Evolutionary conservation across 345 rosid genomes (phyloP), one percentile per base, ranked within the genome.

Genomic region (Viola odorata): DNA sequence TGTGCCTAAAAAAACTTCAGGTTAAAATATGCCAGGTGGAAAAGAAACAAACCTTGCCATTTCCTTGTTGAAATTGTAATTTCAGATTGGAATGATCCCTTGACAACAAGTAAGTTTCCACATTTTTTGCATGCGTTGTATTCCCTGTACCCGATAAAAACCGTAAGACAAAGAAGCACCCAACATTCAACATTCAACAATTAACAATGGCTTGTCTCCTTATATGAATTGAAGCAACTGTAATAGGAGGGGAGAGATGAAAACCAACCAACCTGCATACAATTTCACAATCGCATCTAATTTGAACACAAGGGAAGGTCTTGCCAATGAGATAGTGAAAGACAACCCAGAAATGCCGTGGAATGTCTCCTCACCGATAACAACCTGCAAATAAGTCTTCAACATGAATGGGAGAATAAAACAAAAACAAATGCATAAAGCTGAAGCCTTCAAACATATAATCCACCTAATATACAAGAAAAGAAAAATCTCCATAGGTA

Each of bases 1-100:
- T n/a, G n/a, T n/a, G 7, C 10, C 42, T 51, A 12, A 14, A 36
- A 32, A 10, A 6, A 39, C 16, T 8, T 15, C 55, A 66, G 6
- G 36, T 11, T 23, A 37, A 57, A n/a, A n/a, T n/a, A n/a, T n/a
- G n/a, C n/a, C n/a, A n/a, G n/a, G n/a, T n/a, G n/a, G n/a, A n/a
- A n/a, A n/a, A n/a, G n/a, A n/a, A n/a, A n/a, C 84, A 62, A 48
- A 90, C 99, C 97, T 88, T 84, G 36, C 91, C 90, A 48, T 82
- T 63, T 63, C 89, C 86, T 0, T 6, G 84, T 60, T 86, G 97
- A 65, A 94, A 88, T 74, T 88, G 96, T 1, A 88, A 77, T 64
- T 83, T 94, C 55, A 94, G 63, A 65, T 59, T 78, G 14, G 75
- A 75, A 66, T 73, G 76, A 51, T 94, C 99, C 73, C 92, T 84